Evolutionary conservation across 208 protist species (phyloP).

Genomic region (Leptomonas pyrrhocoris): DNA sequence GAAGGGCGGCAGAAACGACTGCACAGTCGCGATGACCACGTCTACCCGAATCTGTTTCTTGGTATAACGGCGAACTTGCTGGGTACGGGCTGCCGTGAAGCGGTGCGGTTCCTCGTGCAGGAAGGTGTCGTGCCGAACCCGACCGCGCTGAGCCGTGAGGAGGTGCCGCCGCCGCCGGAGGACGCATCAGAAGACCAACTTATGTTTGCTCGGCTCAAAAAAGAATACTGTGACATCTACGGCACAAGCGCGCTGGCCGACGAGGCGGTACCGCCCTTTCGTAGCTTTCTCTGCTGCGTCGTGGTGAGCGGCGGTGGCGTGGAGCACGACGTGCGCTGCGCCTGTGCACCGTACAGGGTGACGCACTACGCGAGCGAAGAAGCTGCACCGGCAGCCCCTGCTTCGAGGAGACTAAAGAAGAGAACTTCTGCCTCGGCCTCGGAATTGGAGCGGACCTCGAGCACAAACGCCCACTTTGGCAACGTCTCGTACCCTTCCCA

Average conservation of each 20-base stretch:
- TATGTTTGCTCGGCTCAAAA: constrained; percentile 30
- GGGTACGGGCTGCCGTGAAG: constrained; percentile 73
- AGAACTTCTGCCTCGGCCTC: background rate
- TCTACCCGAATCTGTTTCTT: constrained; percentile 73
- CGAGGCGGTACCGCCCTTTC: constrained; percentile 22
- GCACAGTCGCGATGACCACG: background rate
- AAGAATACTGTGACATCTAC: constrained; percentile 26
- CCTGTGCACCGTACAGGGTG: constrained; percentile 62
- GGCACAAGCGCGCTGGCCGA: constrained; percentile 18
- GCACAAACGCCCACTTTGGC: constrained; percentile 43
- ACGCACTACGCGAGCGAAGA: constrained; percentile 48
- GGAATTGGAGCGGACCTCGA: no score
- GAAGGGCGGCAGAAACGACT: background rate
- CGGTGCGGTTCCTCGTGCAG: background rate
- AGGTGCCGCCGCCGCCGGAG: background rate
- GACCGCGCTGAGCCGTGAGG: background rate
- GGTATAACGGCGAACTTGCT: constrained; percentile 81
- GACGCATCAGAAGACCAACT: constrained; percentile 25
- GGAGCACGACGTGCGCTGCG: constrained; percentile 87
- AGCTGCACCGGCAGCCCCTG: background rate
- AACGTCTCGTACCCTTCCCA: constrained; percentile 63
- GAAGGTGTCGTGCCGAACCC: constrained; percentile 55
- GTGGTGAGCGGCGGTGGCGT: constrained; percentile 88
- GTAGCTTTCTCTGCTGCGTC: constrained; percentile 56
- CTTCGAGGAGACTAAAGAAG: background rate